These are phyloP conservation scores for Fusarium sp. DNA, from an alignment of 2,329 filamentous ascomycete genomes.

Conservation along the genomic window DNA sequence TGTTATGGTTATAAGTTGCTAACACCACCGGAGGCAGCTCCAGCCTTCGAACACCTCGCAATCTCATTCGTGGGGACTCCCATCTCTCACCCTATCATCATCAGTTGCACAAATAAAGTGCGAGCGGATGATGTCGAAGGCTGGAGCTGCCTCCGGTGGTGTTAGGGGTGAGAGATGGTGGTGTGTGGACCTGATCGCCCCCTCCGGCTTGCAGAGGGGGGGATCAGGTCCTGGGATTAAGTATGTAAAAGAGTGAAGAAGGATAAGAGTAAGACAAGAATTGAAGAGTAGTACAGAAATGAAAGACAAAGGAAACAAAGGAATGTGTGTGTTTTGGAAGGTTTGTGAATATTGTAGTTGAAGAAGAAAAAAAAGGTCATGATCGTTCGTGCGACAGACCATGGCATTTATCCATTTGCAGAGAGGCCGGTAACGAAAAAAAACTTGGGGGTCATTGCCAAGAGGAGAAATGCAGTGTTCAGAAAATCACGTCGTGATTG, in stretches of 20 bases:
- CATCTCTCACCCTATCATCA: background rate
- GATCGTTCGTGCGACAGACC: background rate
- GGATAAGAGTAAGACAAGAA: background rate
- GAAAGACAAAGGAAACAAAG: background rate
- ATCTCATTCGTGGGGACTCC: background rate
- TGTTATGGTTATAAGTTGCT: background rate
- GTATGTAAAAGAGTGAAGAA: background rate
- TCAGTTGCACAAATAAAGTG: background rate
- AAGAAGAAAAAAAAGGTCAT: background rate
- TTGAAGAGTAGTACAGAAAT: background rate
- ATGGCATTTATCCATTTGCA: conserved; percentile 12
- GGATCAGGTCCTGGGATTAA: background rate
- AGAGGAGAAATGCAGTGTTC: background rate
- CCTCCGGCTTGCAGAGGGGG: background rate
- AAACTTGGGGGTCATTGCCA: background rate
- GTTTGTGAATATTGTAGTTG: background rate
- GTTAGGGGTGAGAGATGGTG: background rate
- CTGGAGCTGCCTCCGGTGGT: background rate
- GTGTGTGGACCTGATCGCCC: background rate
- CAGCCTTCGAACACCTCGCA: background rate
- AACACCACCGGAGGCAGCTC: conserved; percentile 4
- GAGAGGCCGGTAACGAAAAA: background rate
- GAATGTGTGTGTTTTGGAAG: background rate
- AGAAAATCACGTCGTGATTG: conserved; percentile 7
- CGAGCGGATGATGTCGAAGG: background rate